Evolutionary conservation across 2,329 filamentous ascomycete species (phyloP), one percentile per base, ranked within the genome.

Genomic region (Claviceps quebecensis): DNA sequence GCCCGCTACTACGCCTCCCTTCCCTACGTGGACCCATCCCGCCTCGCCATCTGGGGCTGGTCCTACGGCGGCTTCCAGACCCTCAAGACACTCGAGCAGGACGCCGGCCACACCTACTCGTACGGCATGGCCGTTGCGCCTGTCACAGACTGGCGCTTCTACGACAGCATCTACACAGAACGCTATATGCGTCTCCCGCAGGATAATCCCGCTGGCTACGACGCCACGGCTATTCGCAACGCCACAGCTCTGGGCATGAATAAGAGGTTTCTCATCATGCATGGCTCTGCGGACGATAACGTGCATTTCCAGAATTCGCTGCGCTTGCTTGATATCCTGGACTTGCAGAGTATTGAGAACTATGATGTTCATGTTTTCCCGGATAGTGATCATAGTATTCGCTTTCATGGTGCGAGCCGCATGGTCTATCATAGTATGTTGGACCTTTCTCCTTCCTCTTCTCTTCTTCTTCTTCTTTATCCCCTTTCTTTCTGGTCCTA

Each of bases 91-190:
- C 81, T 98, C 13, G 93, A 98, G 72, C 78, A 81, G 55, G 93
- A 98, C 64, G 91, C 81, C 8, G 93, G 94, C 5, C 66, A 80
- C 62, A 97, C 90, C 0, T 98, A 96, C 72, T 83, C 83, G 56
- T 98, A 98, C 65, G 94, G 93, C 59, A 95, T 98, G 86, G 89
- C 94, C 6, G 94, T 98, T 49, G 93, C 93, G 1, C 93, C 93
- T 17, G 93, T 98, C n/a, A 97, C 91, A 0, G 90, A 98, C 67
- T 98, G 93, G 93, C 78, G 86, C 52, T 95, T 86, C 69, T 98
- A 98, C 69, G 87, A 96, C 69, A 87, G 82, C 53, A 83, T 96
- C 60, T 96, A 96, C 71, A 94, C 90, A 0, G 90, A 96, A 69
- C 82, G 93, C 38, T 98, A 97, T 69, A 98, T 98, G 94, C 85